phyloP scores from a whole-genome alignment of 441 rosid species.

The Sinapis alba region DNA sequence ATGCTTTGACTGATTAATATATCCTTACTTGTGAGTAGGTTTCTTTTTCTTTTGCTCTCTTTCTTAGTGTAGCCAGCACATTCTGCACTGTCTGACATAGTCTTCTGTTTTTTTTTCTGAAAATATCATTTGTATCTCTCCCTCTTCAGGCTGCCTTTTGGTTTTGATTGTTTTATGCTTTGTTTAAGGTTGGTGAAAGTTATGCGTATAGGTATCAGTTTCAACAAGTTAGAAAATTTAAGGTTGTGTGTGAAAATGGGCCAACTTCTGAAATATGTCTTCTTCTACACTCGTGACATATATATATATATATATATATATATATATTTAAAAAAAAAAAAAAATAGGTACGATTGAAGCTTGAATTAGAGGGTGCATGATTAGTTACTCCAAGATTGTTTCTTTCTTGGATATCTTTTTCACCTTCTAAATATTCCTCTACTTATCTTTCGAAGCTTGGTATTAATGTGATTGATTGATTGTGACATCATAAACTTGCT shows the following conservation, averaged over 20 bases:
- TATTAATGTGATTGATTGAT: conserved; percentile 35
- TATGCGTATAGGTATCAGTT: conserved; percentile 4
- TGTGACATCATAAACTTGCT: conserved; percentile 41
- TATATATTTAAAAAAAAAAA: too few relatives aligned
- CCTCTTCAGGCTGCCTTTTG: neutral
- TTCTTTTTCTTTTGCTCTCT: conserved; percentile 15
- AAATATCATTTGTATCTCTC: neutral
- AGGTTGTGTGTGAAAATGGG: conserved; percentile 65
- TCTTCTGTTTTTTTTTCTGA: neutral
- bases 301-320: too few relatives aligned
- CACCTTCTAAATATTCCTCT: conserved; percentile 15
- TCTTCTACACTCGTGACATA: conserved; percentile 36
- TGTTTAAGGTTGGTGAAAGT: neutral
- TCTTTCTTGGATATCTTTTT: conserved; percentile 22
- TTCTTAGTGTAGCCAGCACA: conserved; percentile 23
- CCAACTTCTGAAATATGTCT: conserved; percentile 55
- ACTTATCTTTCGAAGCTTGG: neutral
- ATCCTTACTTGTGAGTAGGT: conserved; percentile 15
- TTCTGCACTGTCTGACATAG: conserved; percentile 25
- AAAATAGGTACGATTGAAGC: too few relatives aligned
- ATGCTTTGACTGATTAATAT: conserved; percentile 22
- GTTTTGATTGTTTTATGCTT: conserved; percentile 13
- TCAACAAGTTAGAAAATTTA: conserved; percentile 31
- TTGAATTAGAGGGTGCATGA: conserved; percentile 7
- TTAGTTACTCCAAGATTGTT: conserved; percentile 15